phyloP scores from a whole-genome alignment of 176 grass and related monocot species.

The Lolium multiflorum region DNA sequence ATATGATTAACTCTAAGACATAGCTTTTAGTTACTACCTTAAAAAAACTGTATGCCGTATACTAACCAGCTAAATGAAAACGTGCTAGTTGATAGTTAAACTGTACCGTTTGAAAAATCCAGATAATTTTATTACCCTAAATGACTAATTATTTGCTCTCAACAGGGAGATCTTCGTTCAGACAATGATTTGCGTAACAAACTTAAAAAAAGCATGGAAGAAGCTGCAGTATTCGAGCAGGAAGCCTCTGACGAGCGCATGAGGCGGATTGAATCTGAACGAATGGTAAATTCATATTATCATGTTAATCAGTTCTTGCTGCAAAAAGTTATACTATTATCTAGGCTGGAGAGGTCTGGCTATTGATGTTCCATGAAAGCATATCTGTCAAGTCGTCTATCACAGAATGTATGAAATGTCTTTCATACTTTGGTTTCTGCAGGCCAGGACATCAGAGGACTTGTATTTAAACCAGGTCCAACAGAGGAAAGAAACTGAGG shows the following conservation, averaged over 20 bases:
- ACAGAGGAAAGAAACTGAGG: constrained; percentile 22
- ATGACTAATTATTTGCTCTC: constrained; percentile 33
- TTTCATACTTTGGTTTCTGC: constrained; percentile 5
- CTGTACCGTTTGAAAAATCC: not conserved
- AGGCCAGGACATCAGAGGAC: constrained; percentile 48
- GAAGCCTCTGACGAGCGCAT: constrained; percentile 56
- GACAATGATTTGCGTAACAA: constrained; percentile 24
- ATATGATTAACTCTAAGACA: constrained; percentile 13
- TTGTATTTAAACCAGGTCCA: constrained; percentile 16
- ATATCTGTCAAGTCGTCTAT: constrained; percentile 10
- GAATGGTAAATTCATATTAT: constrained; percentile 42
- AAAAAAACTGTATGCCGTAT: not conserved
- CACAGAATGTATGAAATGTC: not conserved
- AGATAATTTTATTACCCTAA: constrained; percentile 12
- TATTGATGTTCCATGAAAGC: constrained; percentile 4
- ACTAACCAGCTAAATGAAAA: not conserved
- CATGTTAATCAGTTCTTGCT: not conserved
- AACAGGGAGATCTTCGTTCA: constrained; percentile 44
- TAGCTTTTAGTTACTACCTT: not conserved
- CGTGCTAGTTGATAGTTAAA: constrained; percentile 6
- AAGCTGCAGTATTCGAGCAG: constrained; percentile 41
- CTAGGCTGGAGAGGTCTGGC: not conserved
- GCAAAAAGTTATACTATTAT: not conserved
- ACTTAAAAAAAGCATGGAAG: constrained; percentile 43
- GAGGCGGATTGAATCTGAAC: constrained; percentile 55